Conservation (phyloP, 1,139 yeast species). For the Nadsonia commutata region DNA sequence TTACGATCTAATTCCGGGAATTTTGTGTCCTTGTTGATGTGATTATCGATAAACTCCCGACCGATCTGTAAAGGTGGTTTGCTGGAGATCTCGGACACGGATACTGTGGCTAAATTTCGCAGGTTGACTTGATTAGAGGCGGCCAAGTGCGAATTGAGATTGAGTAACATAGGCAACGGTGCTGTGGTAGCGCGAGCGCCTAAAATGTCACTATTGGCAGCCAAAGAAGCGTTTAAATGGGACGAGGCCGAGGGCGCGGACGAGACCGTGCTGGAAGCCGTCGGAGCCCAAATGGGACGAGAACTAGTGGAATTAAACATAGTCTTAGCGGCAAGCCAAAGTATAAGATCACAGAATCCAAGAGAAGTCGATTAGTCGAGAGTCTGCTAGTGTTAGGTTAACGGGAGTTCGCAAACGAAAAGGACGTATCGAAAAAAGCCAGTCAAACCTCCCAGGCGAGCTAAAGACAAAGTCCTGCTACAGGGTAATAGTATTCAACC, state of each 20-base stretch:
- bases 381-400: no score
- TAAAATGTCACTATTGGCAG: not conserved
- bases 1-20: slow-evolving; percentile 27
- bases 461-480: no score
- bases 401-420: no score
- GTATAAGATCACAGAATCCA: no score
- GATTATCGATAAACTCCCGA: slow-evolving; percentile 22
- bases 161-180: not conserved
- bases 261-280: not conserved
- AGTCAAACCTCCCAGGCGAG: no score
- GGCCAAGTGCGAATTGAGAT: not conserved
- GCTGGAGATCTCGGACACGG: slow-evolving; percentile 5
- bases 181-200: not conserved
- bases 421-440: no score
- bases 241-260: not conserved
- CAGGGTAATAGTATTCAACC: no score
- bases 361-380: no score
- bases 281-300: no score
- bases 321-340: no score
- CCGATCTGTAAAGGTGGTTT: slow-evolving; percentile 22
- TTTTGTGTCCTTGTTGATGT: slow-evolving; percentile 21
- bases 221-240: not conserved
- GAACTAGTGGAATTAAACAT: no score
- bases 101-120: slow-evolving; percentile 4
- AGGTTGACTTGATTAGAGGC: not conserved